A percentile compares a stretch with the other conserved stretches of the same genome.
Evolutionary conservation across 352 stramenopile genomes (phyloP).

Genomic region (Phytopythium helicoides): DNA sequence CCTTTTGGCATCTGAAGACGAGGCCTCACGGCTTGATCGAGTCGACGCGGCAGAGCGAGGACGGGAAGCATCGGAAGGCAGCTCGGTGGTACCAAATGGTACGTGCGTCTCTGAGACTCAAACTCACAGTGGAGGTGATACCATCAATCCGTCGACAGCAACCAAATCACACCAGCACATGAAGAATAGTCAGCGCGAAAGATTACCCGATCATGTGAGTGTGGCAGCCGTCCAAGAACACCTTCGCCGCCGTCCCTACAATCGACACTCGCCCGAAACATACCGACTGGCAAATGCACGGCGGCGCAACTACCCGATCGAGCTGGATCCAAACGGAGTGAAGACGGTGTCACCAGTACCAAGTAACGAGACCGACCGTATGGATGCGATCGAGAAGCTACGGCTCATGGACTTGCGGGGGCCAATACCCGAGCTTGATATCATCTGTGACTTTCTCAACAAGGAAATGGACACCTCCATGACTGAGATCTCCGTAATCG

Average conservation of each 20-base stretch:
- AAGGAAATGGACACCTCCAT: slow-evolving; percentile 48
- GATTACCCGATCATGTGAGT: slow-evolving; percentile 6
- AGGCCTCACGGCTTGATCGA: neutral
- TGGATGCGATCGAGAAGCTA: slow-evolving; percentile 32
- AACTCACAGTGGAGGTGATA: too few relatives aligned
- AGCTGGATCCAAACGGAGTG: slow-evolving; percentile 14
- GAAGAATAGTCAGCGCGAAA: neutral
- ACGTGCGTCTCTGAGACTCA: too few relatives aligned
- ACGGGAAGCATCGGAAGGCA: slow-evolving; percentile 1
- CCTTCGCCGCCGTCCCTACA: slow-evolving; percentile 19
- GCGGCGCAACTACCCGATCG: slow-evolving; percentile 34
- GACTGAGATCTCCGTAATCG: slow-evolving; percentile 56
- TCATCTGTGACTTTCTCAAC: slow-evolving; percentile 54
- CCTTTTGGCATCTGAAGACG: slow-evolving; percentile 11
- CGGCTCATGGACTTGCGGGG: slow-evolving; percentile 39
- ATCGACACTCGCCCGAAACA: slow-evolving; percentile 10
- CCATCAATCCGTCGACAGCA: too few relatives aligned
- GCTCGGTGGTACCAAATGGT: neutral
- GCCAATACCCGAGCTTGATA: slow-evolving; percentile 41
- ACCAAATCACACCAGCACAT: too few relatives aligned
- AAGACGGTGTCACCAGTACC: slow-evolving; percentile 26
- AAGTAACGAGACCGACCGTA: slow-evolving; percentile 33
- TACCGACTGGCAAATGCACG: slow-evolving; percentile 39
- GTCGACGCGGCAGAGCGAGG: slow-evolving; percentile 2
- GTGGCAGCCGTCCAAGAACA: slow-evolving; percentile 34